Evolutionary conservation across 345 rosid genomes (phyloP), one percentile per base, ranked within the genome.

Genomic region (Citrus maxima): DNA sequence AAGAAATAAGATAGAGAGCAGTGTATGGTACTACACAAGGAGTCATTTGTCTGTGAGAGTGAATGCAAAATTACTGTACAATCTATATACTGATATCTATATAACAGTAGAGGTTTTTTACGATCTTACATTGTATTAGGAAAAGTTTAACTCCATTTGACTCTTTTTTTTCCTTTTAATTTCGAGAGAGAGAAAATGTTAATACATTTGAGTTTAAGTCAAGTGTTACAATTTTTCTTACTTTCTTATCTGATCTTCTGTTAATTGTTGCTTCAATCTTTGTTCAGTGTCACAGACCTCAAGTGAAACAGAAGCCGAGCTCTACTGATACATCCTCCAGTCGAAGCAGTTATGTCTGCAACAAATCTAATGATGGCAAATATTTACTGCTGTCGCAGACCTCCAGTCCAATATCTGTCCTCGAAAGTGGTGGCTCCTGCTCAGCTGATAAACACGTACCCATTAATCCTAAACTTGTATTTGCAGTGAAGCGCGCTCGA

Each of bases 361-460:
- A 76, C 64, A 79, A 79, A 35, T 77, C 86, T 67, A 78, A 73
- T 58, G 84, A 82, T 54, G 80, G 79, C 84, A 90, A 89, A 85
- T 87, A 81, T 80, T 78, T 84, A 19, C 80, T 38, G 63, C 82
- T 46, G 22, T 88, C 89, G 28, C 90, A 80, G 77, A 85, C 92
- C 76, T 85, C 90, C 74, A 90, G 93, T 80, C 93, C 96, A 18
- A 88, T 88, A 70, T 93, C 98, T 76, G 93, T 93, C 76, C 92
- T 92, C 16, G 98, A 90, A 80, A 91, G 85, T 82, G 85, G 90
- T 80, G 82, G 90, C 85, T 90, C 93, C 27, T 84, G 83, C 85
- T 87, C 88, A 19, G 81, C 83, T 40, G 89, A 84, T 30, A 93
- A 87, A 70, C 75, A 64, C 6, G 67, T 79, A 70, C 55, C 77